phyloP scores from a whole-genome alignment of 177 flowering plant species.

The Vitis hybrid region DNA sequence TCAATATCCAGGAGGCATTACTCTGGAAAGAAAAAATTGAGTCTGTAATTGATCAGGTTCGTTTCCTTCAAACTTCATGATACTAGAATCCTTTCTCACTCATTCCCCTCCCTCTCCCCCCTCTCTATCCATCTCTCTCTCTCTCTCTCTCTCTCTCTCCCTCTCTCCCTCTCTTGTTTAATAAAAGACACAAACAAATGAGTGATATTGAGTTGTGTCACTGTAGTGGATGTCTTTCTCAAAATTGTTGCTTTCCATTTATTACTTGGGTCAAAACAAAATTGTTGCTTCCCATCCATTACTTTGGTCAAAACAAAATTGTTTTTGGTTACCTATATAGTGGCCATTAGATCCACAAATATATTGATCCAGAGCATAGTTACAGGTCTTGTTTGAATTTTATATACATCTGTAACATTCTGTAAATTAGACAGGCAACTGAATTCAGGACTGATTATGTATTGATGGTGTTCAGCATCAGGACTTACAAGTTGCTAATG shows the following conservation, averaged over 20 bases:
- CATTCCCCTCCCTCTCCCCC: too few relatives aligned
- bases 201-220: too few relatives aligned
- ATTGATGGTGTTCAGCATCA: conserved; percentile 63
- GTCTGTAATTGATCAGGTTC: conserved; percentile 89
- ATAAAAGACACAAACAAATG: too few relatives aligned
- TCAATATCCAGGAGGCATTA: conserved; percentile 96
- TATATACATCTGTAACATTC: neutral
- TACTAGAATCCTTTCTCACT: too few relatives aligned
- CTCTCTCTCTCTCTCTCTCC: neutral
- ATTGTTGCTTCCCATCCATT: too few relatives aligned
- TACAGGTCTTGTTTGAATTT: neutral
- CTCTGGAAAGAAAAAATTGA: conserved; percentile 97
- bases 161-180: neutral
- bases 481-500: conserved; percentile 63
- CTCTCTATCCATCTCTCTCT: too few relatives aligned
- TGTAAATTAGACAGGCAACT: neutral
- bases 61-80: neutral
- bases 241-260: too few relatives aligned
- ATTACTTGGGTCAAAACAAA: too few relatives aligned
- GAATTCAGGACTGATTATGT: neutral
- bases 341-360: too few relatives aligned
- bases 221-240: too few relatives aligned
- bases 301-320: too few relatives aligned
- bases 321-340: too few relatives aligned
- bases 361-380: neutral